Evolutionary conservation across 495 filamentous ascomycete species (phyloP), one percentile per base, ranked within the genome.

Genomic region (Schizothecium vesticola): DNA sequence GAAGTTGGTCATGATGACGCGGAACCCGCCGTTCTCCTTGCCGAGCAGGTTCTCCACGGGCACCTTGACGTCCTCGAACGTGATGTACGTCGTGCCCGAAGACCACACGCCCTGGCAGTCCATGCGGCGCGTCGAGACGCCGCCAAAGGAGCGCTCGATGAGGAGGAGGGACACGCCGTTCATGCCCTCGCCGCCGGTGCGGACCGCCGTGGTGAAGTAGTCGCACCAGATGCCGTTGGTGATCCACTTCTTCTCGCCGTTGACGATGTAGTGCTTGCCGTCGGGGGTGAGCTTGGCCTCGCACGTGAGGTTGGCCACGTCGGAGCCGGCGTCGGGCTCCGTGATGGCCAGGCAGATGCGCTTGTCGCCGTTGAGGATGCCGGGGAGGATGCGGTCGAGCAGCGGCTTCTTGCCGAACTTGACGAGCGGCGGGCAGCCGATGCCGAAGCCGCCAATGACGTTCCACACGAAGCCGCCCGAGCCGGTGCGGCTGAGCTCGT

Each of bases 211-310:
- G 64, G 95, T 98, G 84, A 99, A 99, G 82, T 97, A 99, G 77
- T 99, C 95, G 66, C 84, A 86, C 91, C 92, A 97, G 69, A 97
- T 86, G 73, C 95, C 95, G 83, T 99, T 98, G 75, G 94, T 97
- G 80, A 99, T 99, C 95, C 95, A 98, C 80, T 99, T 99, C 89
- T 99, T 98, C 86, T 97, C 95, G 56, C 95, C 95, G 76, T 98
- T 99, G 79, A 99, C 95, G 68, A 99, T 97, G 79, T 96, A 99
- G 79, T 97, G 92, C 85, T 97, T 99, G 75, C 95, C 95, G 76
- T 97, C 94, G 72, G 92, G 88, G 63, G 85, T 89, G 57, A 97
- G 89, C 82, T 96, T 96, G 28, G 95, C 95, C 83, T 97, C 93
- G 77, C 94, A 97, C 25, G 89, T 94, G 55, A 99, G 80, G 80